These are phyloP conservation scores for Lanmaoa pseudosensibilis DNA, from an alignment of 768 basidiomycete species.

Conservation along the genomic window DNA sequence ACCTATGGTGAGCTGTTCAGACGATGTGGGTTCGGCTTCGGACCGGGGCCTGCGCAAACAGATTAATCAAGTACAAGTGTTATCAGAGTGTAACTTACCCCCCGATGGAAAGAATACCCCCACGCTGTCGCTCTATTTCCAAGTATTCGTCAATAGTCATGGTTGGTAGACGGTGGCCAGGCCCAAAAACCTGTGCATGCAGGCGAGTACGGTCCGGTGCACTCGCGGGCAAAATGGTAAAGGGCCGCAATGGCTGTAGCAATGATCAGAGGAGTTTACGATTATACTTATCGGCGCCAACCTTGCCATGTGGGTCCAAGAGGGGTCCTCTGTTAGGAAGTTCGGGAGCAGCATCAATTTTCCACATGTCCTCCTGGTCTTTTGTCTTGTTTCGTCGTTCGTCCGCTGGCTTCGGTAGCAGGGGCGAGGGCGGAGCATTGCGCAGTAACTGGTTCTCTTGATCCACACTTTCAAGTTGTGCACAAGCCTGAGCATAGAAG, in stretches of 20 bases:
- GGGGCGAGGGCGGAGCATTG: constrained; percentile 47
- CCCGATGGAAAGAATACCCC: constrained; percentile 85
- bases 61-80: constrained; percentile 4
- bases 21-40: constrained; percentile 63
- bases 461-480: constrained; percentile 63
- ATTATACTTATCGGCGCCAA: constrained; percentile 31
- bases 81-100: constrained; percentile 54
- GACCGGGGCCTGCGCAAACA: constrained; percentile 56
- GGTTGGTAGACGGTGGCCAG: constrained; percentile 82
- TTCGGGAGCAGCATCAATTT: constrained; percentile 57
- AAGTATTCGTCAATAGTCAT: constrained; percentile 97
- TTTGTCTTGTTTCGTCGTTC: constrained; percentile 41
- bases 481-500: constrained; percentile 64
- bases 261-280: constrained; percentile 6
- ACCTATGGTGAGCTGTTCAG: constrained; percentile 75
- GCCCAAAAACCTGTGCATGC: constrained; percentile 79
- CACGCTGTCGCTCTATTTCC: constrained; percentile 76
- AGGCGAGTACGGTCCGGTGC: constrained; percentile 67
- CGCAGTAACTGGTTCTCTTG: constrained; percentile 73
- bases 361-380: constrained; percentile 65
- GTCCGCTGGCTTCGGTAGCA: constrained; percentile 32
- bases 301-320: constrained; percentile 76
- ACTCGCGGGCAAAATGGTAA: constrained; percentile 84
- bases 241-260: constrained; percentile 79
- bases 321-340: constrained; percentile 58